Evolutionary conservation across 345 rosid genomes (phyloP), one percentile per base, ranked within the genome.

Genomic region (Populus davidiana): DNA sequence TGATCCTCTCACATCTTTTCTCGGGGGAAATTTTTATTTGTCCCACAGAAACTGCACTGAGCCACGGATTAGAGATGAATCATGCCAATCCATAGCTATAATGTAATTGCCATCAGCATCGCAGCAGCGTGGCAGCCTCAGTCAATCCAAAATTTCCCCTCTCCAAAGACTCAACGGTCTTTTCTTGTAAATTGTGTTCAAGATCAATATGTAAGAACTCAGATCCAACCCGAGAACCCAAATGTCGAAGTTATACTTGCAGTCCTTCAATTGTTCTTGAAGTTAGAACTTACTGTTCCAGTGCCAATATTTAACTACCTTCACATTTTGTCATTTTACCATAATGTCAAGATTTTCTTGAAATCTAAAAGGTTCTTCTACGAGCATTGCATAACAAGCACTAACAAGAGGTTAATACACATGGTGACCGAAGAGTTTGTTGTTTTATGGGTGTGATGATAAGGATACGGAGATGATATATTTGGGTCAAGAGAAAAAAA

Each of bases 201-300:
- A n/a, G 63, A n/a, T 56, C 63, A n/a, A 9, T 56, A 2, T 56
- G 13, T 56, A 2, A 56, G 29, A 56, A 56, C 63, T 9, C 41
- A 62, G 75, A 76, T 81, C 82, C 70, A 67, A 71, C 81, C 82
- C 87, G 86, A 83, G 91, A 88, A 29, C 83, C 71, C 75, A 65
- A 52, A 38, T 39, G 62, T 43, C 56, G 74, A 77, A 43, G 25
- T 35, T 13, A 49, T 69, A 70, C 68, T 43, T 62, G 81, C 73
- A 12, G 49, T 71, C 72, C 17, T 39, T 70, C 43, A 69, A 31
- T 50, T 62, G 75, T 75, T 72, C 43, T 8, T 29, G 41, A 10
- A 71, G 0, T 47, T 36, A 56, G 14, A 72, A 72, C 50, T 2
- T 21, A n/a, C 14, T 14, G 8, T 29, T 59, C 41, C 23, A 31